Evolutionary conservation across 1,284 basidiomycete species (phyloP).

Genomic region (Pseudozyma tsukubaensis): DNA sequence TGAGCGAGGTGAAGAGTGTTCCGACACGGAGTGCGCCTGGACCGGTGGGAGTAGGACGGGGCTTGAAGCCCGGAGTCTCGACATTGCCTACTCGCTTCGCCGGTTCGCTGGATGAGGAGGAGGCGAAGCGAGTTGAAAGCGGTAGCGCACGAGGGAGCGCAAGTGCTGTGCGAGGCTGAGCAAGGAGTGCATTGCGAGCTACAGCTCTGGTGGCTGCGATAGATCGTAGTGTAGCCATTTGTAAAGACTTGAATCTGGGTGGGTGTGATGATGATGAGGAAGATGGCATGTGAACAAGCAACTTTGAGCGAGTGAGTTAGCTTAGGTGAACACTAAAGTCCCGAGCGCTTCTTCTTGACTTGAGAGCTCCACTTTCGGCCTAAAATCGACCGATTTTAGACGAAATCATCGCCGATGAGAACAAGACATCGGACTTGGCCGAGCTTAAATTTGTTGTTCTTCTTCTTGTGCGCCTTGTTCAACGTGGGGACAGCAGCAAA

Average conservation of each 20-base stretch:
- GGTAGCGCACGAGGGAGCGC: not conserved
- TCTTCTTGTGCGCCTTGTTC: no score
- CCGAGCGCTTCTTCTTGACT: not conserved
- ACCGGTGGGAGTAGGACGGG: constrained; percentile 20
- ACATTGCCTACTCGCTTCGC: constrained; percentile 38
- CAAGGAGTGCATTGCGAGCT: not conserved
- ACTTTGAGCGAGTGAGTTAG: no score
- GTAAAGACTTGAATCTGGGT: not conserved
- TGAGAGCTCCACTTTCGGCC: not conserved
- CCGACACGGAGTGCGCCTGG: constrained; percentile 36
- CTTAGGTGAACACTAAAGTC: constrained; percentile 1
- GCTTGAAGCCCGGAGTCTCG: constrained; percentile 31
- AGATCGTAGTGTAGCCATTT: not conserved
- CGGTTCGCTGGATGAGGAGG: constrained; percentile 10
- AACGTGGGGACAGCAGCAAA: not conserved
- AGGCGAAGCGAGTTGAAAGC: not conserved
- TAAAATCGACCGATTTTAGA: not conserved
- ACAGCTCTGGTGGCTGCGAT: not conserved
- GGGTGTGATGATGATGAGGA: constrained; percentile 3
- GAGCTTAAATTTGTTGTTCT: not conserved
- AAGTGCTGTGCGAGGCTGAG: not conserved
- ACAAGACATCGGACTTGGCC: not conserved
- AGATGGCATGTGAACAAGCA: no score
- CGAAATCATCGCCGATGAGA: not conserved
- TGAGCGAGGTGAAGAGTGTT: constrained; percentile 49